phyloP scores from a whole-genome alignment of 768 basidiomycete species.

The Exidia glandulosa region DNA sequence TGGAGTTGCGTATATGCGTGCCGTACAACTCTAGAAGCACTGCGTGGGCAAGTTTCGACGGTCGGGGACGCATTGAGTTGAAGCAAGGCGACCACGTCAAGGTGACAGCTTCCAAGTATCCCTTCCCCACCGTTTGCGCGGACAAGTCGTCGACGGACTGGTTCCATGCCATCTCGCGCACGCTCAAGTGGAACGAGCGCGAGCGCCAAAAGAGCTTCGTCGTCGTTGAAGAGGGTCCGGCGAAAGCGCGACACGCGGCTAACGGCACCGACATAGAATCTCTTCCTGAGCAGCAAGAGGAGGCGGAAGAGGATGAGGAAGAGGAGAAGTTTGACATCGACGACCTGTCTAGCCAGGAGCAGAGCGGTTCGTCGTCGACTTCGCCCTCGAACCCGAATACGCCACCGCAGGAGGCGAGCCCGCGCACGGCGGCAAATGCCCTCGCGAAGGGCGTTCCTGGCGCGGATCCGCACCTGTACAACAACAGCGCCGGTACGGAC shows the following conservation, averaged over 20 bases:
- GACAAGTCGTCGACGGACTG: conserved; percentile 97
- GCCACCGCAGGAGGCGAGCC: conserved; percentile 3
- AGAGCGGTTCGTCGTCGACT: conserved; percentile 4
- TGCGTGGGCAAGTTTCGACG: conserved; percentile 98
- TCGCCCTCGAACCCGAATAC: conserved; percentile 1
- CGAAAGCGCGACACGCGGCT: conserved; percentile 20
- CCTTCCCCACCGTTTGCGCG: conserved; percentile 96
- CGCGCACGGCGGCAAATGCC: conserved; percentile 4
- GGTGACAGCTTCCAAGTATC: conserved; percentile 91
- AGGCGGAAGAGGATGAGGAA: conserved; percentile 42
- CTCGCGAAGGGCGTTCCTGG: conserved; percentile 11
- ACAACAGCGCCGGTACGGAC: conserved; percentile 41
- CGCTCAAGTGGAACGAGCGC: conserved; percentile 97
- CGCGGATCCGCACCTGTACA: conserved; percentile 16
- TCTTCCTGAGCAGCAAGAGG: conserved; percentile 13
- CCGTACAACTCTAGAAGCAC: conserved; percentile 97
- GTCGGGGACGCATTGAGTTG: conserved; percentile 89
- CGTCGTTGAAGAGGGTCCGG: conserved; percentile 82
- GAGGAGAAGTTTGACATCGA: conserved; percentile 88
- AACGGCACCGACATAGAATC: conserved; percentile 5
- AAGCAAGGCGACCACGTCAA: conserved; percentile 99
- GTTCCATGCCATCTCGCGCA: conserved; percentile 95
- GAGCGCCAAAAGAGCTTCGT: conserved; percentile 98
- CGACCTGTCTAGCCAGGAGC: conserved; percentile 60
- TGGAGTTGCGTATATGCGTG: conserved; percentile 98